Evolutionary conservation across 768 basidiomycete species (phyloP).

Genomic region (Tylopilus vinaceipallidus): DNA sequence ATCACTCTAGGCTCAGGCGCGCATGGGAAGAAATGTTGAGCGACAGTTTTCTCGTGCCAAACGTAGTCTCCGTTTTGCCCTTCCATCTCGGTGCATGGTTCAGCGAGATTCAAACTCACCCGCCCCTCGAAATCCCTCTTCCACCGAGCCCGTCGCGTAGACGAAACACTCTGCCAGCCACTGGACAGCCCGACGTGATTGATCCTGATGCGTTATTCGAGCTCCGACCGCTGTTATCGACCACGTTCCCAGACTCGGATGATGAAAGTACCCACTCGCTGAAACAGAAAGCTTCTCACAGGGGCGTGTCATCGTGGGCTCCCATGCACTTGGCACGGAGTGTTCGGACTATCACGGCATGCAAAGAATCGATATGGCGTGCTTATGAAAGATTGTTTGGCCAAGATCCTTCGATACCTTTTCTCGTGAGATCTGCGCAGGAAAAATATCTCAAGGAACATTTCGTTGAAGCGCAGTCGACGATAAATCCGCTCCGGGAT

Average conservation of each 20-base stretch:
- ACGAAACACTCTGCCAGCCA: slow-evolving; percentile 15
- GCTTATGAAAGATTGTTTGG: slow-evolving; percentile 53
- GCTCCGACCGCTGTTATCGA: slow-evolving; percentile 28
- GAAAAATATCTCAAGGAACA: slow-evolving; percentile 26
- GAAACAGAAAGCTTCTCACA: slow-evolving; percentile 21
- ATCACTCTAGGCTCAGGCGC: slow-evolving; percentile 58
- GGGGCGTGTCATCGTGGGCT: slow-evolving; percentile 43
- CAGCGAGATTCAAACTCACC: slow-evolving; percentile 47
- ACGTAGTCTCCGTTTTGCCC: slow-evolving; percentile 57
- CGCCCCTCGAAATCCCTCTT: slow-evolving; percentile 49
- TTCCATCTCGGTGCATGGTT: slow-evolving; percentile 65
- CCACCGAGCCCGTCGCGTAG: slow-evolving; percentile 46
- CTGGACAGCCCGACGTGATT: slow-evolving; percentile 22
- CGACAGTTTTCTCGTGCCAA: slow-evolving; percentile 52
- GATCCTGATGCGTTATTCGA: slow-evolving; percentile 32
- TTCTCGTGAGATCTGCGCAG: slow-evolving; percentile 37
- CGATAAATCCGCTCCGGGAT: slow-evolving; percentile 42
- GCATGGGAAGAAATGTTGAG: slow-evolving; percentile 71
- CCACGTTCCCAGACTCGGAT: slow-evolving; percentile 25
- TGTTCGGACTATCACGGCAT: slow-evolving; percentile 54
- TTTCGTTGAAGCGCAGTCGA: slow-evolving; percentile 19
- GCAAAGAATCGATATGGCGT: slow-evolving; percentile 68
- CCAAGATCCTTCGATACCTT: slow-evolving; percentile 39
- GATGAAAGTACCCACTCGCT: slow-evolving; percentile 21
- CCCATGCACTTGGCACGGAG: slow-evolving; percentile 65